Evolutionary conservation across 23 red algal species (phyloP).

Genomic region (Gracilaria vermiculophylla): DNA sequence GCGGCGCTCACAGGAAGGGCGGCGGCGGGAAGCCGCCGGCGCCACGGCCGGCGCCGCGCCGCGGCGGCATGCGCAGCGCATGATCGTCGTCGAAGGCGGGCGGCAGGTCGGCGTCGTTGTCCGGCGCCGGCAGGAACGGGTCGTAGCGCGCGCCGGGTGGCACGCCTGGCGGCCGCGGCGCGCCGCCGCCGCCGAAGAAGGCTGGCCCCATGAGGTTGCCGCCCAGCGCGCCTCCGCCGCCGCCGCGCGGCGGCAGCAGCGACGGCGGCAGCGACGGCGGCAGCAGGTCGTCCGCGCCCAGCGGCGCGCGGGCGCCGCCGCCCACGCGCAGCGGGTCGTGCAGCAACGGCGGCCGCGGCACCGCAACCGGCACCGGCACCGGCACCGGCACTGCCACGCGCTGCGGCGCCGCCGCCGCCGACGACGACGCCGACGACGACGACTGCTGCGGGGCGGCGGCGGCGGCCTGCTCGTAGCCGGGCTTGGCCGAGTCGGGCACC

Average conservation of each 20-base stretch:
- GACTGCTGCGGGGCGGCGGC: neutral
- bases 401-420: neutral
- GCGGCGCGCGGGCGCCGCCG: neutral
- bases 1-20: neutral
- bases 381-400: neutral
- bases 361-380: neutral
- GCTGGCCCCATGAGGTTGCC: constrained; percentile 84
- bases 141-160: constrained; percentile 79
- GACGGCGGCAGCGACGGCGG: constrained; percentile 15
- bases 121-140: constrained; percentile 60
- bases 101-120: constrained; percentile 47
- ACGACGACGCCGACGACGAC: neutral
- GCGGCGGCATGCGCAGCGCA: neutral
- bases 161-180: constrained; percentile 47
- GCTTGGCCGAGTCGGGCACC: constrained; percentile 85
- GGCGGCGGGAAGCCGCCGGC: no score
- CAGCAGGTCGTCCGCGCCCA: constrained; percentile 32
- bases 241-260: neutral
- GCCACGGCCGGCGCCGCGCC: neutral
- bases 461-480: constrained; percentile 76
- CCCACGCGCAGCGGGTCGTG: constrained; percentile 23
- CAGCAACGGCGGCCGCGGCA: neutral
- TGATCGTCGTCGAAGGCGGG: constrained; percentile 56
- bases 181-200: neutral
- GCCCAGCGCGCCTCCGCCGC: constrained; percentile 33